Base-by-base conservation (phyloP, 495 filamentous ascomycete genomes). In the Xylaria palmicola region DNA sequence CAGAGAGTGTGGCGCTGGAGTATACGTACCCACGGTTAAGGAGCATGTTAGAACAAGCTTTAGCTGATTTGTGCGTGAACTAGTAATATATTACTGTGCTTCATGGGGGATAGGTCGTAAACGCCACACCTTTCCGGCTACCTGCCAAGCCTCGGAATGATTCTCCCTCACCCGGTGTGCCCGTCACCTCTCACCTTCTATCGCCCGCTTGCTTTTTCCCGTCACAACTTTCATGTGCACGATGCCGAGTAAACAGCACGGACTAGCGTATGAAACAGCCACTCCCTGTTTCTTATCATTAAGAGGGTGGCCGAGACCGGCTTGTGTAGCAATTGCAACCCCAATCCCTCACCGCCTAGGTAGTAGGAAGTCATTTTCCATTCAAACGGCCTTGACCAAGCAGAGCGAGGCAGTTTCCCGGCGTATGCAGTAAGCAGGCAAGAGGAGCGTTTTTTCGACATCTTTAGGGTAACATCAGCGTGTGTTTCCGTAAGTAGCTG, bases 261-360 rank as follows among this genome's bases (percentile, higher is more conserved):
- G 27, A 44, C 34, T 27, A 55, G 39, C 17, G 39, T 39, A 17
- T 56, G 53, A 56, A 56, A 56, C 53, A 34, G 32, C 5, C 29
- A 34, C 48, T 20, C 4, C 7, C 53, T 34, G 27, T 27, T 44
- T 30, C 9, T 24, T 34, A 26, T 44, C 22, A 44, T 32, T 44
- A 32, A 2, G 39, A 39, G 26, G 51, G 37, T 39, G 22, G 32
- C 32, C 13, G 13, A 48, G 24, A 44, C 53, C 37, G 40, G 26
- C 15, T 54, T 54, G 51, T 40, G 53, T 56, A 26, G 53, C 53
- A 56, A 56, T 56, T 43, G 53, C 37, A 44, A 43, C 53, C 2
- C 15, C 17, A 34, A 54, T 54, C 34, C 22, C 5, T 30, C 17
- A 43, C 27, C 15, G 34, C 36, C 34, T 13, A 4, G 36, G 32